phyloP scores from a whole-genome alignment of 148 eudicot genomes.

The Amaranthus palmeri region DNA sequence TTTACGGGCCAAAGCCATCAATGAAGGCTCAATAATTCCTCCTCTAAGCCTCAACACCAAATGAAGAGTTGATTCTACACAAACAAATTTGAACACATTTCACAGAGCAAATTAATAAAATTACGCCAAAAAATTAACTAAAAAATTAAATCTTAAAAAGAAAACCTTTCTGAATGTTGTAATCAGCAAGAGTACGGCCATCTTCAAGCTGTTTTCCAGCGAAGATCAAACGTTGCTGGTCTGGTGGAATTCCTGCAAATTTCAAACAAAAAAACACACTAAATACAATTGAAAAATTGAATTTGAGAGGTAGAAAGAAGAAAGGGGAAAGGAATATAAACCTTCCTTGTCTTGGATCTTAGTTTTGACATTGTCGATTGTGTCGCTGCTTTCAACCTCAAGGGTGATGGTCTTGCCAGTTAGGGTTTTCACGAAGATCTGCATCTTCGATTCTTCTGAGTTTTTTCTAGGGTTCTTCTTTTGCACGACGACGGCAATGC shows the following conservation, averaged over 20 bases:
- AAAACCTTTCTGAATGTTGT: conserved; percentile 29
- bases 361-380: conserved; percentile 27
- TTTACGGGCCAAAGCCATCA: conserved; percentile 56
- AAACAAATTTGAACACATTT: neutral
- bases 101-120: neutral
- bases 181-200: conserved; percentile 32
- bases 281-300: neutral
- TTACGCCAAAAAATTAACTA: neutral
- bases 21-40: conserved; percentile 51
- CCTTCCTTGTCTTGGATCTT: conserved; percentile 33
- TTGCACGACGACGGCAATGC: neutral
- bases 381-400: conserved; percentile 25
- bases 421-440: conserved; percentile 30
- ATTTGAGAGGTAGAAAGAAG: neutral
- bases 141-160: neutral
- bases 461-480: neutral
- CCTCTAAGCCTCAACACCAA: conserved; percentile 58
- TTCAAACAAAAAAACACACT: neutral
- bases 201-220: conserved; percentile 34
- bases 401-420: conserved; percentile 29
- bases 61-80: conserved; percentile 51
- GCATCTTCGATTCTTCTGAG: conserved; percentile 11
- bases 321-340: neutral
- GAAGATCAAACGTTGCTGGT: conserved; percentile 28
- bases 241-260: conserved; percentile 23